Evolutionary conservation across 345 rosid genomes (phyloP).

Genomic region (Kandelia obovata): DNA sequence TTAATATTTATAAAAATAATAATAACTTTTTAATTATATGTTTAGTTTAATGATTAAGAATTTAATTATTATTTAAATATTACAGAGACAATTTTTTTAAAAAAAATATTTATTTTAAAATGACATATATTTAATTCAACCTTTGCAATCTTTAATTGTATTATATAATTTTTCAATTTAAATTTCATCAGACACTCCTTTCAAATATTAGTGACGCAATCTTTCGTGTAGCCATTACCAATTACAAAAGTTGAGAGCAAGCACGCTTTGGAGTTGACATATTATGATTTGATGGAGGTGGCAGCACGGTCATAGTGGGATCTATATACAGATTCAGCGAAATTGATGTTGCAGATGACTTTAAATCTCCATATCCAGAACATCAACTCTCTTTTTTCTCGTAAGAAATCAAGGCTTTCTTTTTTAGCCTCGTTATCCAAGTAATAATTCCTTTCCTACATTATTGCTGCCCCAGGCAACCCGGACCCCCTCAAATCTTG

Average conservation of each 20-base stretch:
- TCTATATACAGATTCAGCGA: slow-evolving; percentile 1
- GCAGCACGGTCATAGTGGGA: background rate
- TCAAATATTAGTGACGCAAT: too few relatives aligned
- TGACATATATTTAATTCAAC: too few relatives aligned
- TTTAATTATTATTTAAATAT: too few relatives aligned
- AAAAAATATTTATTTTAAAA: too few relatives aligned
- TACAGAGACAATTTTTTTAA: too few relatives aligned
- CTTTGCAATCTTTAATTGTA: too few relatives aligned
- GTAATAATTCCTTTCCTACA: slow-evolving; percentile 5
- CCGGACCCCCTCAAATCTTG: slow-evolving; percentile 17
- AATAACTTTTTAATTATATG: too few relatives aligned
- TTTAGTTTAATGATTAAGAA: too few relatives aligned
- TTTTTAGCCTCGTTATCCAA: background rate
- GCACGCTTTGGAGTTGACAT: background rate
- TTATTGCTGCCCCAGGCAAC: background rate
- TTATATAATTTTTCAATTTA: too few relatives aligned
- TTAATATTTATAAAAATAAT: too few relatives aligned
- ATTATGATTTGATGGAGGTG: background rate
- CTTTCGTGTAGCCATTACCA: background rate
- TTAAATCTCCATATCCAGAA: slow-evolving; percentile 7
- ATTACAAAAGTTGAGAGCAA: slow-evolving; percentile 2
- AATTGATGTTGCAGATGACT: background rate
- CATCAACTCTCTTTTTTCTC: background rate
- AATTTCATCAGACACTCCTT: too few relatives aligned
- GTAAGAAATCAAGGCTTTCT: background rate